These are phyloP conservation scores for Vanrija sp. DNA, from an alignment of 1,284 basidiomycete genomes.

Conservation along the genomic window DNA sequence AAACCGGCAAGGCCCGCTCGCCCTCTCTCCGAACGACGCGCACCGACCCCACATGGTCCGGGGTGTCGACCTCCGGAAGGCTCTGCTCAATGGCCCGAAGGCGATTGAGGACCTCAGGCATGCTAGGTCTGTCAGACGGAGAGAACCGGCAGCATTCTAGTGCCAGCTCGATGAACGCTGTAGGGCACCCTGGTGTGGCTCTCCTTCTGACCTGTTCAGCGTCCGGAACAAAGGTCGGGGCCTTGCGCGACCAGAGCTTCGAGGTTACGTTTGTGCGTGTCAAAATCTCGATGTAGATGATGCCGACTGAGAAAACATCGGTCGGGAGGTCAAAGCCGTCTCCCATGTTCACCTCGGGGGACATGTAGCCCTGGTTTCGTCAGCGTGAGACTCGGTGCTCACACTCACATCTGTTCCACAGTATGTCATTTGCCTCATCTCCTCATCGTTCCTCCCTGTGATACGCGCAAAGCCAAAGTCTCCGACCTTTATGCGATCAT, in stretches of 20 bases:
- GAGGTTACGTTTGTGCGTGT: slow-evolving; percentile 76
- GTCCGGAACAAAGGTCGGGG: slow-evolving; percentile 77
- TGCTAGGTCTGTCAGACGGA: slow-evolving; percentile 67
- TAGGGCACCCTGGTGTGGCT: slow-evolving; percentile 73
- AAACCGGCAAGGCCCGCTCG: slow-evolving; percentile 52
- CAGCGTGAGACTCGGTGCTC: neutral
- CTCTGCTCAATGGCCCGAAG: slow-evolving; percentile 75
- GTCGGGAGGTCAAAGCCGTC: slow-evolving; percentile 88
- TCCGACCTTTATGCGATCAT: slow-evolving; percentile 90
- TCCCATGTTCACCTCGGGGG: slow-evolving; percentile 86
- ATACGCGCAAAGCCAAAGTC: slow-evolving; percentile 86
- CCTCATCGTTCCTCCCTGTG: slow-evolving; percentile 83
- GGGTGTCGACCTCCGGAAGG: slow-evolving; percentile 55
- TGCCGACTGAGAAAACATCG: slow-evolving; percentile 89
- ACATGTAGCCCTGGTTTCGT: slow-evolving; percentile 48
- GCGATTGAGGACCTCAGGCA: slow-evolving; percentile 68
- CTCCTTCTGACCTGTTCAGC: slow-evolving; percentile 65
- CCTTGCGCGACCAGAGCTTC: slow-evolving; percentile 68
- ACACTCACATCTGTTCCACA: slow-evolving; percentile 86
- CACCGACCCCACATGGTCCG: slow-evolving; percentile 75
- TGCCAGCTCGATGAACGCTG: slow-evolving; percentile 69
- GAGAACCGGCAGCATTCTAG: slow-evolving; percentile 73
- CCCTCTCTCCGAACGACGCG: slow-evolving; percentile 57
- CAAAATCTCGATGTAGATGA: slow-evolving; percentile 91
- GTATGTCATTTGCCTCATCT: slow-evolving; percentile 86